A percentile compares a stretch with the other conserved stretches of the same genome.
Evolutionary conservation across 1,284 basidiomycete genomes (phyloP).

Genomic region (Pyrrhoderma lamaoense): DNA sequence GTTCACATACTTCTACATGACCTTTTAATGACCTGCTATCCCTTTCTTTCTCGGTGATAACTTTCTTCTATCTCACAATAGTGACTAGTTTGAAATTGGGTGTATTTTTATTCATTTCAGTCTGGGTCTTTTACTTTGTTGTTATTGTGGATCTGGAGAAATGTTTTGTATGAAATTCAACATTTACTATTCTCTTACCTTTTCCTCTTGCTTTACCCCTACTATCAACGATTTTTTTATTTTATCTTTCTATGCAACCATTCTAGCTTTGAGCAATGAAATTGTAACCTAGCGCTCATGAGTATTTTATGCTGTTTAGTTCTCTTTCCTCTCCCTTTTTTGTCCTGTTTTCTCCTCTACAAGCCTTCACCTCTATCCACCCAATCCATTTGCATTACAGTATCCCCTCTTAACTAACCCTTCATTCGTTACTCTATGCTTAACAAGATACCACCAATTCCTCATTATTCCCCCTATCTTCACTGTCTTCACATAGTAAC

Average conservation of each 20-base stretch:
- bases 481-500: too few relatives aligned
- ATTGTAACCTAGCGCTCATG: too few relatives aligned
- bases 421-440: too few relatives aligned
- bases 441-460: too few relatives aligned
- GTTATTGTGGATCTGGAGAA: constrained; percentile 5
- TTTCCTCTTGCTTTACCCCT: not conserved
- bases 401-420: too few relatives aligned
- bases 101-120: constrained; percentile 13
- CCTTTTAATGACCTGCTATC: not conserved
- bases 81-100: not conserved
- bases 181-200: not conserved
- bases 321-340: too few relatives aligned
- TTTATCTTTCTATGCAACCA: not conserved
- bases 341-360: too few relatives aligned
- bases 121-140: constrained; percentile 6
- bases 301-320: too few relatives aligned
- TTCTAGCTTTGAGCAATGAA: not conserved
- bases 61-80: not conserved
- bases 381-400: too few relatives aligned
- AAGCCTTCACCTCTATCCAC: too few relatives aligned
- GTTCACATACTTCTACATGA: not conserved
- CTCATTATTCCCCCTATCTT: too few relatives aligned
- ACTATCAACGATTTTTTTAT: not conserved
- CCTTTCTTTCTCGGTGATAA: not conserved
- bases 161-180: not conserved